Conservation (phyloP, 2,329 filamentous ascomycete genomes). For the Pochonia chlamydosporia region DNA sequence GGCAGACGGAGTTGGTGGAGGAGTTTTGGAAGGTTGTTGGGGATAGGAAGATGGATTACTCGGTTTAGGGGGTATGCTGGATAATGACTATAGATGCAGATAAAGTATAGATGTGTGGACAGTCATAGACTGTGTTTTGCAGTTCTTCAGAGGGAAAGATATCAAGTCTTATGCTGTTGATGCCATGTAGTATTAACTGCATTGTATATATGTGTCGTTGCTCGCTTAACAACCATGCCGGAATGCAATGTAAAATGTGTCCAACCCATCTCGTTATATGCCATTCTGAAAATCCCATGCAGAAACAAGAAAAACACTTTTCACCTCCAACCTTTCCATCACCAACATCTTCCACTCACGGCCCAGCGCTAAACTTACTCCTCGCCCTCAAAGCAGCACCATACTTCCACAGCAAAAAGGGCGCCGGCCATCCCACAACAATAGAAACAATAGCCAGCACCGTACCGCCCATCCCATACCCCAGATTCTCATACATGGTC, state of each 20-base stretch:
- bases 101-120: background rate
- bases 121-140: background rate
- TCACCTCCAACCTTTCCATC: too few species aligned
- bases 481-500: constrained; percentile 34
- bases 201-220: too few species aligned
- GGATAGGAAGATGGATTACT: constrained; percentile 45
- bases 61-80: constrained; percentile 17
- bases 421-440: constrained; percentile 33
- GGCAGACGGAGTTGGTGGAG: constrained; percentile 56
- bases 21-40: constrained; percentile 60
- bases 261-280: too few species aligned
- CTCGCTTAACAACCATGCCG: too few species aligned
- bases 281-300: too few species aligned
- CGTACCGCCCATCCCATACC: constrained; percentile 36
- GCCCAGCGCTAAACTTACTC: constrained; percentile 17
- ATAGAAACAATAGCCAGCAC: constrained; percentile 37
- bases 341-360: background rate
- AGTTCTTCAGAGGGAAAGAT: too few species aligned
- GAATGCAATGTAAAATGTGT: too few species aligned
- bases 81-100: too few species aligned
- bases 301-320: too few species aligned
- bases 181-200: too few species aligned
- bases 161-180: too few species aligned
- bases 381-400: constrained; percentile 31
- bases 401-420: constrained; percentile 38